Percentiles rank a stretch among this genome's conserved stretches.
phyloP scores from a whole-genome alignment of 2,329 filamentous ascomycete genomes.

The Aspergillus oerlinghausenensis region DNA sequence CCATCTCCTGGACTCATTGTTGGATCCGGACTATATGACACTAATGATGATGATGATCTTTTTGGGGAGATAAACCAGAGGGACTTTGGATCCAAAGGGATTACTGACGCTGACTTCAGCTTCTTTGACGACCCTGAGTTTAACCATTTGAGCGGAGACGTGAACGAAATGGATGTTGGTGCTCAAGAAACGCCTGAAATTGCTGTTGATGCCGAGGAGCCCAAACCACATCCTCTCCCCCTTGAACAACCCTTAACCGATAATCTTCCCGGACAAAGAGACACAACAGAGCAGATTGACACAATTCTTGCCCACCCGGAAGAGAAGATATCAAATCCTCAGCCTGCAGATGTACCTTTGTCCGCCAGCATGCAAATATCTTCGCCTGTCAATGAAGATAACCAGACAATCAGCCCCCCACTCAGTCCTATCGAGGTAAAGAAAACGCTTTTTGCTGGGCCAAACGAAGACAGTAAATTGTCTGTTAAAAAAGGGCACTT shows the following conservation, averaged over 20 bases:
- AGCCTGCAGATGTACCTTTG: neutral
- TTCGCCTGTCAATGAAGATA: conserved; percentile 14
- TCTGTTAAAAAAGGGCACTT: conserved; percentile 13
- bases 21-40: conserved; percentile 39
- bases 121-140: conserved; percentile 57
- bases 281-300: neutral
- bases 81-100: conserved; percentile 50
- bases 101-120: conserved; percentile 60
- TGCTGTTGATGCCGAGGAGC: conserved; percentile 6
- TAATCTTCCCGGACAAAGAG: neutral
- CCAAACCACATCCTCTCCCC: conserved; percentile 9
- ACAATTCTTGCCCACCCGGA: neutral
- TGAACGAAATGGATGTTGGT: conserved; percentile 7
- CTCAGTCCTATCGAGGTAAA: conserved; percentile 39
- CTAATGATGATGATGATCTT: conserved; percentile 49
- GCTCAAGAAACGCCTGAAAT: conserved; percentile 12
- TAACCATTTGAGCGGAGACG: conserved; percentile 18
- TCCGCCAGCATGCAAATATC: conserved; percentile 1
- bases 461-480: conserved; percentile 5
- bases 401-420: conserved; percentile 35
- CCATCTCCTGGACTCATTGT: conserved; percentile 25
- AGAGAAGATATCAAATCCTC: neutral
- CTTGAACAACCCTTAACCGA: conserved; percentile 3
- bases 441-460: conserved; percentile 42
- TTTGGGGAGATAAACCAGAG: conserved; percentile 55